Conservation (phyloP, 2,329 filamentous ascomycete genomes). For the Penicillium sp. region DNA sequence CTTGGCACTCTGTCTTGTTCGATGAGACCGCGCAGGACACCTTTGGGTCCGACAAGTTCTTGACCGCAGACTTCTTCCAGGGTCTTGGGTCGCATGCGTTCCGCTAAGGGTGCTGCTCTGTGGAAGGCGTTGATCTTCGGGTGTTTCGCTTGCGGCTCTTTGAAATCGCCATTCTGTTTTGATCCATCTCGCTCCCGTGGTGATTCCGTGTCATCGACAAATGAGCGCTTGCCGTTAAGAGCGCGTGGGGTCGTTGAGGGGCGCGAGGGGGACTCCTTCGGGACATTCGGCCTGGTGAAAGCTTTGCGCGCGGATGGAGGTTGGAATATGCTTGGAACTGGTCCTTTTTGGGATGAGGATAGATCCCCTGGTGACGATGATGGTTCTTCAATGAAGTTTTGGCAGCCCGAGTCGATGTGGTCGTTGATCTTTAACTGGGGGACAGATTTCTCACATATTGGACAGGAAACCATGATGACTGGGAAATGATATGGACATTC, state of each 20-base stretch:
- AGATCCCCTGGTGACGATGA: conserved; percentile 47
- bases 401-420: conserved; percentile 84
- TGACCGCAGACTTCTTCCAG: conserved; percentile 89
- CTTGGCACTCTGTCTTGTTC: conserved; percentile 82
- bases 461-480: conserved; percentile 65
- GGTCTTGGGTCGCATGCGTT: conserved; percentile 83
- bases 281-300: conserved; percentile 24
- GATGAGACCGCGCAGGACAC: conserved; percentile 83
- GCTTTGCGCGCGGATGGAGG: conserved; percentile 50
- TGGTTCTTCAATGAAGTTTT: conserved; percentile 58
- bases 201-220: conserved; percentile 26
- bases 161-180: conserved; percentile 27
- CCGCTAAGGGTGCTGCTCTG: conserved; percentile 78
- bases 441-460: conserved; percentile 69
- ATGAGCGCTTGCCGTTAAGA: conserved; percentile 35
- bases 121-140: conserved; percentile 63
- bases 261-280: conserved; percentile 28
- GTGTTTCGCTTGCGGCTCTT: conserved; percentile 58
- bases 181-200: conserved; percentile 23
- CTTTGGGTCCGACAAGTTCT: conserved; percentile 79
- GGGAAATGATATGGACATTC: neutral
- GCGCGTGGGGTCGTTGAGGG: conserved; percentile 27
- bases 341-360: conserved; percentile 39
- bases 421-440: conserved; percentile 68
- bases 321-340: conserved; percentile 56